Conservation (phyloP, 2,329 filamentous ascomycete species). For the Leptographium wingfieldii region DNA sequence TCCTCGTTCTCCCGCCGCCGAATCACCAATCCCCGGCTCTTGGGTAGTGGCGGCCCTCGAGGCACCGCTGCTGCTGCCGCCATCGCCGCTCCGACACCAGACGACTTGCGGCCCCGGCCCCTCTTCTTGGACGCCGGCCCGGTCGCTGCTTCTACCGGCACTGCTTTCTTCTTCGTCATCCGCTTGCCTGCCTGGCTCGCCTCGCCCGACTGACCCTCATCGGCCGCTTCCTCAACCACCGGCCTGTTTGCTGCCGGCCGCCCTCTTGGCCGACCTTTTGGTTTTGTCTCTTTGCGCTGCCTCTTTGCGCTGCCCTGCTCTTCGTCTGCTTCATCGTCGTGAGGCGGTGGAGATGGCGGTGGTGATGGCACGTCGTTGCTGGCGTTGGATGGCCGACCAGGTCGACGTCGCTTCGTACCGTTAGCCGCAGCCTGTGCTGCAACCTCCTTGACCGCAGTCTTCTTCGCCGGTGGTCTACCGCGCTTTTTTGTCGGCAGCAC, state of each 20-base stretch:
- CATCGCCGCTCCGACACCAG: slow-evolving; percentile 31
- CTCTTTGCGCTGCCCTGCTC: slow-evolving; percentile 9
- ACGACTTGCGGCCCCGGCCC: slow-evolving; percentile 25
- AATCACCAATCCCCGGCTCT: slow-evolving; percentile 40
- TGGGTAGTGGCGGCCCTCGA: slow-evolving; percentile 42
- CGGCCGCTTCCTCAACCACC: background rate
- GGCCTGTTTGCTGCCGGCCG: background rate
- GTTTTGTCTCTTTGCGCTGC: background rate
- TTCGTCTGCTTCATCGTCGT: slow-evolving; percentile 13
- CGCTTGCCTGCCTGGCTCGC: background rate
- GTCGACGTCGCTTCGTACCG: slow-evolving; percentile 4
- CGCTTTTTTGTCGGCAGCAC: background rate
- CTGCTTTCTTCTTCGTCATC: background rate
- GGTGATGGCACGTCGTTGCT: slow-evolving; percentile 13
- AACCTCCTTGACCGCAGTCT: background rate
- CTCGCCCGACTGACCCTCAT: background rate
- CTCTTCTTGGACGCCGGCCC: slow-evolving; percentile 14
- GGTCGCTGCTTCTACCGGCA: background rate
- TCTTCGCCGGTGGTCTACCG: slow-evolving; percentile 1
- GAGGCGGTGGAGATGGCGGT: slow-evolving; percentile 3
- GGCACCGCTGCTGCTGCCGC: slow-evolving; percentile 32
- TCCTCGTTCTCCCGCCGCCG: slow-evolving; percentile 27
- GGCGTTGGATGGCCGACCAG: background rate
- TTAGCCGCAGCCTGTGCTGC: background rate
- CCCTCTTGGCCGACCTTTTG: background rate